Base-by-base conservation (phyloP, 1,284 basidiomycete genomes). In the Cryptococcus sp. region DNA sequence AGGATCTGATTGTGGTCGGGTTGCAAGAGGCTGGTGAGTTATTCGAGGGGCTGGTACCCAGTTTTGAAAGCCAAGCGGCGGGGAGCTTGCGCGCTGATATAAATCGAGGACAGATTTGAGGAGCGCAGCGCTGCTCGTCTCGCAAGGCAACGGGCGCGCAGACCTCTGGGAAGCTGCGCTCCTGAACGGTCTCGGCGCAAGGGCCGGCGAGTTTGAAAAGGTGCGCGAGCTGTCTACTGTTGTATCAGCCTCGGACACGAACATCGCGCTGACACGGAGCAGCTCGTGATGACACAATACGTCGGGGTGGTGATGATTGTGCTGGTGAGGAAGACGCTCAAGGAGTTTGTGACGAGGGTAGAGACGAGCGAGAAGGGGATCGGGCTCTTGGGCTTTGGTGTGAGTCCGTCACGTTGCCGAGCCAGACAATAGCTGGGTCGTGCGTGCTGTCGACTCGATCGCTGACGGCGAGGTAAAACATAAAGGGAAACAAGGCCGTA, bases 91-190 rank as follows among this genome's bases (percentile, higher is more conserved):
- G 43, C 18, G 33, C 3, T 23, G 23, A 46, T 46, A 15, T 5
- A 20, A 28, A 6, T 5, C 16, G 23, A 8, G 45, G 15, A 2
- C 40, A 67, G 73, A 76, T 39, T 64, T 76, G 0, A 59, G 73
- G 8, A 64, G 65, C 54, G 59, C 64, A n/a, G 67, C 72, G 0
- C 49, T 76, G 37, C 57, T 76, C 12, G 51, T 73, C 3, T 68
- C 72, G 6, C 72, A 72, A 40, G 71, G 71, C 1, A 65, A 55
- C 24, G 54, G 73, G 51, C 79, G 82, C 16, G 82, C 82, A 0
- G 66, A 79, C 16, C 76, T 80, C 43, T 85, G 83, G 83, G 82
- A 83, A 66, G 53, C 69, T 4, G 68, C 73, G 33, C 71, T 84
- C n/a, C 72, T 81, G 40, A 59, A 67, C 0, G 82, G 80, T 69